Evolutionary conservation across 306 rosid genomes (phyloP).

Genomic region (Crotalaria pallida): DNA sequence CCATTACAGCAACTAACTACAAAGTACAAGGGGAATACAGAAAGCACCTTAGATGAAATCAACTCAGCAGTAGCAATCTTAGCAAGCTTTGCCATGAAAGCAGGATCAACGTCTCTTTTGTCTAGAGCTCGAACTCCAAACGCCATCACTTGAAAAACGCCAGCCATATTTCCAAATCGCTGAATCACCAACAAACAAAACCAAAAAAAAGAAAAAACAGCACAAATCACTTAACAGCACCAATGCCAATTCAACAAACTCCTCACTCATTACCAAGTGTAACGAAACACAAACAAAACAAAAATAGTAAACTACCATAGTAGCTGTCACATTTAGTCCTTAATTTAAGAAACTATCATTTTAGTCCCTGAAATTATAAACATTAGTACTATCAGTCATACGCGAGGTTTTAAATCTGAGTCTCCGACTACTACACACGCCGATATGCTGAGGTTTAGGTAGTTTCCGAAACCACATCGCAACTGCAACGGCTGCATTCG

Average conservation of each 20-base stretch:
- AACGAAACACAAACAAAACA: not conserved
- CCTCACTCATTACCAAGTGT: not conserved
- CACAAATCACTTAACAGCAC: not conserved
- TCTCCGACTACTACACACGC: too few relatives aligned
- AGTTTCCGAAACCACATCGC: too few relatives aligned
- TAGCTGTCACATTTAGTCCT: too few relatives aligned
- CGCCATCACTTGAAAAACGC: conserved; percentile 90
- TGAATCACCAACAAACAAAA: conserved; percentile 27
- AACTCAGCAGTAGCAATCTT: conserved; percentile 89
- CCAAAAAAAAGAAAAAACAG: not conserved
- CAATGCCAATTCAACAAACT: not conserved
- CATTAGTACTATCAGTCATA: too few relatives aligned
- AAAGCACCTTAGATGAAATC: conserved; percentile 82
- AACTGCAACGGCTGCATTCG: too few relatives aligned
- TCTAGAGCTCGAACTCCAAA: conserved; percentile 77
- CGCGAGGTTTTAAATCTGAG: too few relatives aligned
- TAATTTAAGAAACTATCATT: too few relatives aligned
- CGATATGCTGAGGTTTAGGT: too few relatives aligned
- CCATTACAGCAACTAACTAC: not conserved
- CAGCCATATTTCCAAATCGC: conserved; percentile 97
- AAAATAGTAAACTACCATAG: too few relatives aligned
- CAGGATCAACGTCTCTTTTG: conserved; percentile 52
- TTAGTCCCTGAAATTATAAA: too few relatives aligned
- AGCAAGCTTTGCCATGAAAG: conserved; percentile 79
- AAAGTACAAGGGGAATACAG: not conserved